Evolutionary conservation across 108 stramenopile genomes (phyloP).

Genomic region (Mediolabrus comicus): DNA sequence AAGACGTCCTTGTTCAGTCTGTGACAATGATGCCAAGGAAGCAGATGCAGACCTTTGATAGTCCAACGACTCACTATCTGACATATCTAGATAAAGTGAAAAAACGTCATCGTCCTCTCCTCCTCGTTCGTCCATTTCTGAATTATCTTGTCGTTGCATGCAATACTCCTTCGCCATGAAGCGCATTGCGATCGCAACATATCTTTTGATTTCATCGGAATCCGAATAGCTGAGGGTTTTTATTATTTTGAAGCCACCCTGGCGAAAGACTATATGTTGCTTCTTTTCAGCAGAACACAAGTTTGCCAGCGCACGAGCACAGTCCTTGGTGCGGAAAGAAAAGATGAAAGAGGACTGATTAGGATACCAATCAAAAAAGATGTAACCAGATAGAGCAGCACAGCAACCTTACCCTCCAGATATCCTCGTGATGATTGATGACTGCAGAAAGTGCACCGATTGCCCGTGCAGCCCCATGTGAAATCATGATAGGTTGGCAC

Average conservation of each 20-base stretch:
- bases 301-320: conserved; percentile 76
- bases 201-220: conserved; percentile 72
- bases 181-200: conserved; percentile 77
- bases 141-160: no score
- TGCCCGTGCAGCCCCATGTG: conserved; percentile 56
- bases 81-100: conserved; percentile 58
- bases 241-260: conserved; percentile 71
- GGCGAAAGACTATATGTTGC: conserved; percentile 58
- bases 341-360: no score
- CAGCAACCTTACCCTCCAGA: conserved; percentile 31
- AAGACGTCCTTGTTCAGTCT: conserved; percentile 65
- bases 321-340: conserved; percentile 43
- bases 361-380: not conserved
- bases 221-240: conserved; percentile 53
- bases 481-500: conserved; percentile 70
- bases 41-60: conserved; percentile 86
- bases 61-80: conserved; percentile 63
- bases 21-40: conserved; percentile 72
- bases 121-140: conserved; percentile 57
- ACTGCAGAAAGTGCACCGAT: conserved; percentile 52
- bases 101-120: conserved; percentile 61
- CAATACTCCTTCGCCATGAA: no score
- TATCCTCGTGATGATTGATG: conserved; percentile 70
- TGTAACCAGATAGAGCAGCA: not conserved
- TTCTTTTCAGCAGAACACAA: conserved; percentile 74